These are phyloP conservation scores for Citrullus colocynthis DNA, from an alignment of 306 rosid species.

Conservation along the genomic window DNA sequence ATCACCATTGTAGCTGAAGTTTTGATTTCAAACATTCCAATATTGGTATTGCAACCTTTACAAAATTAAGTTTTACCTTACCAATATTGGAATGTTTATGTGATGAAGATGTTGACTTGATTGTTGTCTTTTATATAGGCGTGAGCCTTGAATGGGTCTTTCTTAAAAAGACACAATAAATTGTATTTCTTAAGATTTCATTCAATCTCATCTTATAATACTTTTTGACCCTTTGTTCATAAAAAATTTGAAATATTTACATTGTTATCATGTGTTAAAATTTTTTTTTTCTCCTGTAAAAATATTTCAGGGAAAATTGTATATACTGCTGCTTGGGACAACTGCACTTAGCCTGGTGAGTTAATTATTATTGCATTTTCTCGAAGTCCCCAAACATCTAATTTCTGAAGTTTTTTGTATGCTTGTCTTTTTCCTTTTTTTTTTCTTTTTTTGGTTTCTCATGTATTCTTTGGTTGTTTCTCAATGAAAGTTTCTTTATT, in stretches of 20 bases:
- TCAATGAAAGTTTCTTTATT: too few species aligned
- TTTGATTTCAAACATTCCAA: background rate
- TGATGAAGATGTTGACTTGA: background rate
- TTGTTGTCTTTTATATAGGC: background rate
- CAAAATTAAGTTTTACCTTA: background rate
- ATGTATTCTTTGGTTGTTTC: too few species aligned
- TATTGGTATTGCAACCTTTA: background rate
- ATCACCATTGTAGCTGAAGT: background rate
- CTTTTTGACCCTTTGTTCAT: background rate
- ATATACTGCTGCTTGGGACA: constrained; percentile 80
- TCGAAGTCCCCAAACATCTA: constrained; percentile 2
- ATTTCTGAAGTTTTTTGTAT: background rate
- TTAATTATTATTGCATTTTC: background rate
- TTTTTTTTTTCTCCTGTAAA: constrained; percentile 1
- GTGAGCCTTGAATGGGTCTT: background rate
- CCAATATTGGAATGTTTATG: background rate
- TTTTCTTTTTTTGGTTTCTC: too few species aligned
- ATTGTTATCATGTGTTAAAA: background rate
- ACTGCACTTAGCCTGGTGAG: constrained; percentile 93
- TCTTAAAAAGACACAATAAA: background rate
- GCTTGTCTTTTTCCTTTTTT: too few species aligned
- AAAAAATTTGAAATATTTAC: background rate
- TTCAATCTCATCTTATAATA: background rate
- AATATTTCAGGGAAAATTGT: constrained; percentile 71
- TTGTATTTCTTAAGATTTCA: background rate